These are phyloP conservation scores for Nephelium lappaceum DNA, from an alignment of 345 rosid genomes.

Conservation along the genomic window DNA sequence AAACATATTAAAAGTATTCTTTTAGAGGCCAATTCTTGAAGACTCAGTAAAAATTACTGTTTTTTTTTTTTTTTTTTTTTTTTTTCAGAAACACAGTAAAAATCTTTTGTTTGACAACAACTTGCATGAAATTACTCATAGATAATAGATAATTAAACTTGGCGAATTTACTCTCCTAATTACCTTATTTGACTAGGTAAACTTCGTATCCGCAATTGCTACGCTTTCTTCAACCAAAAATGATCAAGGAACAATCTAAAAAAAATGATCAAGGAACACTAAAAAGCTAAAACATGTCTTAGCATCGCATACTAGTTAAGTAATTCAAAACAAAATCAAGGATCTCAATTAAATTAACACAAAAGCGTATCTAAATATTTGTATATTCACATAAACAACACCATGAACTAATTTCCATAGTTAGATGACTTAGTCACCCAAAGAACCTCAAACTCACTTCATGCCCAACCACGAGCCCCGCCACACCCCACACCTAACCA, in stretches of 20 bases:
- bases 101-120: not conserved
- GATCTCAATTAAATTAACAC: not conserved
- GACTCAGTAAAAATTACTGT: too few species aligned
- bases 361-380: not conserved
- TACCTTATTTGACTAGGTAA: too few species aligned
- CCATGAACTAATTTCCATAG: not conserved
- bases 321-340: conserved; percentile 1
- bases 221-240: too few species aligned
- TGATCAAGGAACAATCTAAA: too few species aligned
- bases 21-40: too few species aligned
- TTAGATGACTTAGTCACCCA: not conserved
- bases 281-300: not conserved
- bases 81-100: too few species aligned
- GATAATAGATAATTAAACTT: too few species aligned
- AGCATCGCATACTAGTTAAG: not conserved
- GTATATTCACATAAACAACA: conserved; percentile 2
- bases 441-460: not conserved
- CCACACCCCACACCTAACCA: not conserved
- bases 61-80: too few species aligned
- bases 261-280: too few species aligned
- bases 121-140: not conserved
- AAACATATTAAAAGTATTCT: too few species aligned
- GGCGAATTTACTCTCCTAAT: too few species aligned
- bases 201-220: too few species aligned
- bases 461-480: not conserved